These are phyloP conservation scores for Smallanthus sonchifolius DNA, from an alignment of 129 eudicot species.

Conservation along the genomic window DNA sequence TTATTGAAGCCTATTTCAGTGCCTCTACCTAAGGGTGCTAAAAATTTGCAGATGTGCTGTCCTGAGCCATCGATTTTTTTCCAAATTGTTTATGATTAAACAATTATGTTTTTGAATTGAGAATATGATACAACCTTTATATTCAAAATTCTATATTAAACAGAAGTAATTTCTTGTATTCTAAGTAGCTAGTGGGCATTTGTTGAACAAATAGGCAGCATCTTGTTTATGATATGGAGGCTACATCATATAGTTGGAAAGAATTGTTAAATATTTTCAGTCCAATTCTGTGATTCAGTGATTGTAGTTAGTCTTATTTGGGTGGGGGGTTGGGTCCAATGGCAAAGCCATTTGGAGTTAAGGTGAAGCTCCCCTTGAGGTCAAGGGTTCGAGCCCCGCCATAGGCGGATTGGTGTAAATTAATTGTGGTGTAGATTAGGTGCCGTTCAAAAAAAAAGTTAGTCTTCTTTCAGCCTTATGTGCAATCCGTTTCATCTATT, in stretches of 20 bases:
- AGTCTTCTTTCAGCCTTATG: background rate
- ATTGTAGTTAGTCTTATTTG: background rate
- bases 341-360: no score
- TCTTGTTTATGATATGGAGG: background rate
- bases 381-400: no score
- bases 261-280: constrained; percentile 1
- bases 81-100: background rate
- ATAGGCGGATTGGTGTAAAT: no score
- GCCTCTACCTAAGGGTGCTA: background rate
- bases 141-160: background rate
- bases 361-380: no score
- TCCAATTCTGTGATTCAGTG: background rate
- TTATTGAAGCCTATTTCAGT: background rate
- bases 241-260: background rate
- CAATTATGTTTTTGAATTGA: background rate
- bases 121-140: background rate
- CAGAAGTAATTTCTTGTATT: constrained; percentile 6
- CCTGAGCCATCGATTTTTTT: background rate
- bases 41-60: constrained; percentile 1
- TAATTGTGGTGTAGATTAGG: no score
- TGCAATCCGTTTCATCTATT: background rate
- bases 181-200: background rate
- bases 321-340: no score
- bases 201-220: background rate
- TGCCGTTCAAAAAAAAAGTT: no score